phyloP scores from a whole-genome alignment of 192 early-diverging fungal genomes.

The Irineochytrium annulatum region DNA sequence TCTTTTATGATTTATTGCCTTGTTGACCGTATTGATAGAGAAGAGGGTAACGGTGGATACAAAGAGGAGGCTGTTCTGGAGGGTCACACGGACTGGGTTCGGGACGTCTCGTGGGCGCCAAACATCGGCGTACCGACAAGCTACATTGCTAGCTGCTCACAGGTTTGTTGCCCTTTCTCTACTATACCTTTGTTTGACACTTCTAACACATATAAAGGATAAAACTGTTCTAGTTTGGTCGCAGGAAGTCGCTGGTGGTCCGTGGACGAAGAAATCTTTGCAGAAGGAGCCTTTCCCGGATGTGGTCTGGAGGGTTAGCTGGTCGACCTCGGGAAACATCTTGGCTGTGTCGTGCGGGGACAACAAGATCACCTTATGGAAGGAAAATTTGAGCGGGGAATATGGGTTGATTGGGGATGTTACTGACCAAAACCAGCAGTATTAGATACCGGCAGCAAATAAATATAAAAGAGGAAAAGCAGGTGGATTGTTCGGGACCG shows the following conservation, averaged over 20 bases:
- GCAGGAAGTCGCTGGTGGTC: slow-evolving; percentile 62
- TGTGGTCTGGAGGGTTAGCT: slow-evolving; percentile 98
- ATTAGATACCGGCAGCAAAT: no score
- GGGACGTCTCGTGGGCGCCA: slow-evolving; percentile 96
- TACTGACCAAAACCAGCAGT: no score
- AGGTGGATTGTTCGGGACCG: no score
- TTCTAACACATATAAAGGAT: slow-evolving; percentile 51
- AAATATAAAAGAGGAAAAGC: no score
- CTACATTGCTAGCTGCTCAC: slow-evolving; percentile 91
- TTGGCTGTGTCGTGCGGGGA: slow-evolving; percentile 95
- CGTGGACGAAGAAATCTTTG: slow-evolving; percentile 74
- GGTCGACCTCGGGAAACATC: slow-evolving; percentile 92
- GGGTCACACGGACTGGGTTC: slow-evolving; percentile 95
- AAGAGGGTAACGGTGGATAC: slow-evolving; percentile 75
- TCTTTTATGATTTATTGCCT: slow-evolving; percentile 6
- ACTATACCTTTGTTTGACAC: background rate
- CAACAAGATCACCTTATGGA: slow-evolving; percentile 96
- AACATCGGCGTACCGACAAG: slow-evolving; percentile 85
- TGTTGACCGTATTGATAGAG: slow-evolving; percentile 15
- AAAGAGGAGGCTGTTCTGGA: slow-evolving; percentile 77
- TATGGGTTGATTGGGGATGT: slow-evolving; percentile 85
- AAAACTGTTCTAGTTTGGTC: slow-evolving; percentile 95
- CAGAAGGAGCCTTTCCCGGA: slow-evolving; percentile 80
- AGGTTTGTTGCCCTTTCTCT: slow-evolving; percentile 37
- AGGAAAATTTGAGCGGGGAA: slow-evolving; percentile 87